Base-by-base conservation (phyloP, 225 moss, liverwort and hornwort species). In the Straminergon stramineum region DNA sequence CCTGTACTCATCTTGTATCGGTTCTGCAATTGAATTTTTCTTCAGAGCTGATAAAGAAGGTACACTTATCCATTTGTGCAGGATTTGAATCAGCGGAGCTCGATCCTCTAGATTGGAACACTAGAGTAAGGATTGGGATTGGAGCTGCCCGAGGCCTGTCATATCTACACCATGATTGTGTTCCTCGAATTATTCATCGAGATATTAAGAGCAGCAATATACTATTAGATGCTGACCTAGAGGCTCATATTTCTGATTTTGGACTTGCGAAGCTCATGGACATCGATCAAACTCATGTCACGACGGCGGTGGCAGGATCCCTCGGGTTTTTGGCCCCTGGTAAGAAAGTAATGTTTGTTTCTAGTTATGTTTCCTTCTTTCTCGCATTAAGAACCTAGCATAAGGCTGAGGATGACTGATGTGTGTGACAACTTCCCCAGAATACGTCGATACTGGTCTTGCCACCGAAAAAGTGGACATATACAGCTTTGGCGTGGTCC, bases 181-280 rank as follows among this genome's bases (percentile, higher is more conserved):
- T 94, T 83, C 97, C 98, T 68, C 92, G 94, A 88, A 96, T 99
- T 60, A 97, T 99, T 91, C 98, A 99, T 81, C 94, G 98, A 48
- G 98, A 99, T 85, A 91, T 99, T 21, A 99, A 99, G 91, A 95
- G 96, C 81, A 96, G 97, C 81, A 99, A 99, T 89, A 96, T 99
- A 69, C 94, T 99, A 52, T 73, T 99, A 89, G 96, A 97, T 87
- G 94, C 92, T 84, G 93, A 96, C 39, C 75, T 96, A 67, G 98
- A 95, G 75, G 94, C 98, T 75, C 95, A 92, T 88, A 90, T 99
- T 45, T 94, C 95, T 52, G 98, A 99, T 86, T 99, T 99, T 66
- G 98, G 98, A 86, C 95, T 99, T 68, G 97, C 98, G 56, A 99
- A 99, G 93, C 96, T 97, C 82, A 93, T 97, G 89, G 94, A 93